Evolutionary conservation across 768 basidiomycete species (phyloP).

Genomic region (Lentinus brumalis): DNA sequence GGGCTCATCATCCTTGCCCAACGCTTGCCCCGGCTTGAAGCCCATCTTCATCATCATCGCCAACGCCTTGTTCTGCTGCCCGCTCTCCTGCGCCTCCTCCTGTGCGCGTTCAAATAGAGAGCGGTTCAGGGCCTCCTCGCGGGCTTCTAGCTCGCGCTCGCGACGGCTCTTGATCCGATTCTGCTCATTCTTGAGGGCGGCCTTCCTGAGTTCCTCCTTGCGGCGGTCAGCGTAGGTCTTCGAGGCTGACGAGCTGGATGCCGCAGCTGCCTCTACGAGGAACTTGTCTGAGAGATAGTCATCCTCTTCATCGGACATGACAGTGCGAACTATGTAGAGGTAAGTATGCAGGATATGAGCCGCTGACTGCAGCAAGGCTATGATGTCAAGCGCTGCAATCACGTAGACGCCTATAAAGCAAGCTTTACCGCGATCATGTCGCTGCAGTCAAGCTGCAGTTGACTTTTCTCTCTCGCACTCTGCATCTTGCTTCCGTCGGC

Average conservation of each 20-base stretch:
- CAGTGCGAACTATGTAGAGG: background rate
- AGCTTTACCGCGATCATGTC: no score
- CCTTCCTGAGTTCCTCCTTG: constrained; percentile 59
- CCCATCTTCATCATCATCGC: constrained; percentile 96
- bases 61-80: constrained; percentile 71
- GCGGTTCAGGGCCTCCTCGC: constrained; percentile 76
- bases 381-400: constrained; percentile 11
- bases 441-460: no score
- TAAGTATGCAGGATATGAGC: background rate
- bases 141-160: constrained; percentile 71
- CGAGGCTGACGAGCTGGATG: constrained; percentile 39
- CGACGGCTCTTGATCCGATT: constrained; percentile 65
- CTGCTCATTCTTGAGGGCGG: constrained; percentile 67
- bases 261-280: constrained; percentile 43
- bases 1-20: constrained; percentile 43
- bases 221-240: constrained; percentile 74
- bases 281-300: constrained; percentile 92
- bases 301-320: constrained; percentile 76
- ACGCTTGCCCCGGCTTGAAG: constrained; percentile 80
- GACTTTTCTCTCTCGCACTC: no score
- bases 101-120: constrained; percentile 79
- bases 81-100: constrained; percentile 53
- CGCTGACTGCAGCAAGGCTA: background rate
- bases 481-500: background rate
- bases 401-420: no score